Evolutionary conservation across 257 asterid genomes (phyloP).

Genomic region (Oldenlandia corymbosa): DNA sequence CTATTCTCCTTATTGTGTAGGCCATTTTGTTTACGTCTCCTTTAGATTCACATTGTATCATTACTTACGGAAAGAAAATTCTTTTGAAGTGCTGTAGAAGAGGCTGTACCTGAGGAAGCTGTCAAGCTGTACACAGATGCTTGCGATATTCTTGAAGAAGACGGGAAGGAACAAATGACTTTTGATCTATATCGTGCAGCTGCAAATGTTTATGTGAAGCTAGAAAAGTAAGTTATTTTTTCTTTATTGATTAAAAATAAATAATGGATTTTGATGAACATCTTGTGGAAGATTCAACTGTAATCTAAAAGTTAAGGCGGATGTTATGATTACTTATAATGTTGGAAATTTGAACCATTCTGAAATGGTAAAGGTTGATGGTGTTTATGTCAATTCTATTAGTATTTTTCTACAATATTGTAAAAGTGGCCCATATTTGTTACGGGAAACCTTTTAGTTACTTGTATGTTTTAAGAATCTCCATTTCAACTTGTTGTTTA

Average conservation of each 20-base stretch:
- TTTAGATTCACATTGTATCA: not conserved
- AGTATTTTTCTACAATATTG: not conserved
- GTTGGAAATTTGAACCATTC: not conserved
- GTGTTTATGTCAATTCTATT: not conserved
- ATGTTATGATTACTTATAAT: not conserved
- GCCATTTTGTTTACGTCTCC: not conserved
- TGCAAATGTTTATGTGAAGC: constrained; percentile 71
- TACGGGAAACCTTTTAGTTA: not conserved
- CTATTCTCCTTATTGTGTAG: not conserved
- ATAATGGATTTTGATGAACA: not conserved
- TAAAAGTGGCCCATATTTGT: not conserved
- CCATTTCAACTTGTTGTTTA: not conserved
- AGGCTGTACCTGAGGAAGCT: constrained; percentile 74
- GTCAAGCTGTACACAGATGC: constrained; percentile 80
- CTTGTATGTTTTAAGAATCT: not conserved
- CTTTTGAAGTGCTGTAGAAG: constrained; percentile 73
- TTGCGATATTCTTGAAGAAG: constrained; percentile 79
- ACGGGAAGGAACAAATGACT: constrained; percentile 96
- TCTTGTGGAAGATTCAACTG: not conserved
- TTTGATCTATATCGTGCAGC: constrained; percentile 91
- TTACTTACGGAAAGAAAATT: constrained; percentile 5
- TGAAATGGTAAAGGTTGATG: not conserved
- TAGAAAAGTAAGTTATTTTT: constrained; percentile 69
- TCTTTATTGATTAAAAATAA: not conserved
- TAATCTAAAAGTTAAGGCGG: not conserved